Evolutionary conservation across 1,284 basidiomycete species (phyloP).

Genomic region (Trametes sp.): DNA sequence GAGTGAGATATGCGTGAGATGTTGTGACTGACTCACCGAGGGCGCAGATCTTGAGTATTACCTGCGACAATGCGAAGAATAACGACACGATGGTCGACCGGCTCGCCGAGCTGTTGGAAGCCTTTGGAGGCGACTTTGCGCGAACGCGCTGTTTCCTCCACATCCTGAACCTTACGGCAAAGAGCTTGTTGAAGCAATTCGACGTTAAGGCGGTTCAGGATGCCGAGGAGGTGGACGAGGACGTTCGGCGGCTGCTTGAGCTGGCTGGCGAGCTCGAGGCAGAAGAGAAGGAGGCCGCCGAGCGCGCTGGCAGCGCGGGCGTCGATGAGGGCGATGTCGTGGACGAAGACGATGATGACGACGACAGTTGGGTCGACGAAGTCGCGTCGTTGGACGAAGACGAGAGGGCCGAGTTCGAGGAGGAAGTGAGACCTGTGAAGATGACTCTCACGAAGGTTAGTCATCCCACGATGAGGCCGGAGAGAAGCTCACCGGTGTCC

Average conservation of each 20-base stretch:
- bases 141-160: constrained; percentile 43
- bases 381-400: constrained; percentile 11
- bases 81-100: constrained; percentile 44
- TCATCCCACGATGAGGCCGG: not conserved
- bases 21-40: not conserved
- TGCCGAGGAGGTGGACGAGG: not conserved
- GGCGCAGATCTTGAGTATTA: constrained; percentile 24
- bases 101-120: constrained; percentile 33
- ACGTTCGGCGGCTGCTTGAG: not conserved
- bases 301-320: too few species aligned
- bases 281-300: not conserved
- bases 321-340: not conserved
- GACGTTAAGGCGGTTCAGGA: constrained; percentile 3
- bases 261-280: not conserved
- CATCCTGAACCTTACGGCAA: constrained; percentile 42
- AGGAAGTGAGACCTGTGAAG: constrained; percentile 22
- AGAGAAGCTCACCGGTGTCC: not conserved
- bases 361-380: constrained; percentile 26
- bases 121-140: constrained; percentile 35
- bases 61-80: constrained; percentile 42
- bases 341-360: constrained; percentile 14
- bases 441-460: constrained; percentile 29
- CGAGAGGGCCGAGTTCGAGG: constrained; percentile 16
- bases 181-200: constrained; percentile 28
- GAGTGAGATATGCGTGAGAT: constrained; percentile 14